phyloP scores from a whole-genome alignment of 2,329 filamentous ascomycete genomes.

The Fusarium oligoseptatum region DNA sequence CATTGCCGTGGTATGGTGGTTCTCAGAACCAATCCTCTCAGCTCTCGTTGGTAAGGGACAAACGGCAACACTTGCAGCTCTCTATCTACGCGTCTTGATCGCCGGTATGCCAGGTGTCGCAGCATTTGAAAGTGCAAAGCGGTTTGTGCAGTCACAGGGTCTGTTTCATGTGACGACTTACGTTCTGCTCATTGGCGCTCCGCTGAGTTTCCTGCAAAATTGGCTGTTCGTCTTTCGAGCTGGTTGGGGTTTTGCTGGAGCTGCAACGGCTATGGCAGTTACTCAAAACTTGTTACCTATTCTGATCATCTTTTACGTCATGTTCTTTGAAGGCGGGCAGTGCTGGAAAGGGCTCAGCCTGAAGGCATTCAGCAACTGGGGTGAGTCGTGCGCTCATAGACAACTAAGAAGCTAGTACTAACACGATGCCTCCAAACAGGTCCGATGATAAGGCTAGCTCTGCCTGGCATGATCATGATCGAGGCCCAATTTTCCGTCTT shows the following conservation, averaged over 20 bases:
- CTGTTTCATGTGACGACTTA: constrained; percentile 82
- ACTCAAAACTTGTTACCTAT: constrained; percentile 82
- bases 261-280: constrained; percentile 81
- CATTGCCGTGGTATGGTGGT: constrained; percentile 77
- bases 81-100: constrained; percentile 78
- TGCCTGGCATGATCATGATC: constrained; percentile 91
- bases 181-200: constrained; percentile 78
- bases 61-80: constrained; percentile 75
- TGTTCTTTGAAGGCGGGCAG: constrained; percentile 75
- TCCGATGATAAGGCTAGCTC: constrained; percentile 82
- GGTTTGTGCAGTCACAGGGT: constrained; percentile 84
- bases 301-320: constrained; percentile 79
- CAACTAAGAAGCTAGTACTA: neutral
- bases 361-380: constrained; percentile 78
- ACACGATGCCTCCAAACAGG: constrained; percentile 49
- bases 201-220: constrained; percentile 79
- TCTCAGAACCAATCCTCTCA: constrained; percentile 72
- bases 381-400: constrained; percentile 8
- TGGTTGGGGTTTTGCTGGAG: constrained; percentile 78
- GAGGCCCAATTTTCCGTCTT: constrained; percentile 92
- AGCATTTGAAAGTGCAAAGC: constrained; percentile 80
- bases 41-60: constrained; percentile 59
- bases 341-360: constrained; percentile 85
- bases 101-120: constrained; percentile 80
- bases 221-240: constrained; percentile 81